Base-by-base conservation (phyloP, 2,329 filamentous ascomycete species). In the Gaeumannomyces tritici region DNA sequence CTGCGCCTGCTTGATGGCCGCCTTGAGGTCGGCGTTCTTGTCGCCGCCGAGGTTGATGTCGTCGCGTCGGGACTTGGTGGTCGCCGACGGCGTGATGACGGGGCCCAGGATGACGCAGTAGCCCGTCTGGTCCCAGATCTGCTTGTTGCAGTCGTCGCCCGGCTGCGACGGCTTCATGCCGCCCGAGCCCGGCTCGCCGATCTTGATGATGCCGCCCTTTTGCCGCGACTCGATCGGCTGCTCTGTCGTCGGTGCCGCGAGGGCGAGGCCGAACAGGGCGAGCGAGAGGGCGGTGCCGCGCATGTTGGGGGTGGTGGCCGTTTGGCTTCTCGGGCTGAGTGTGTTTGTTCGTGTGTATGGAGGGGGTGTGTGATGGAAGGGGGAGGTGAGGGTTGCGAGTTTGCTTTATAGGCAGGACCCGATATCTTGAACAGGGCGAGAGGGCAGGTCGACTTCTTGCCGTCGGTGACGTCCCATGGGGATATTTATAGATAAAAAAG, bases 1-100 rank as follows among this genome's bases (percentile, higher is more conserved):
- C 59, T 61, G 47, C 33, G 42, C 51, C 47, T 33, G 18, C 47
- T 55, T 61, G 47, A 61, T 55, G 59, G 59, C 59, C 15, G 51
- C 51, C 24, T 55, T 54, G 47, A 55, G 42, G 29, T 42, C 35
- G 4, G 28, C 29, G 13, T n/a, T 21, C 59, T 61, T 47, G 59
- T 61, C 59, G 28, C 2, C 24, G 28, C 4, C 21, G n/a, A 57
- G 27, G 56, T 18, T 3, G 56, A 35, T 5, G 13, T 33, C 27
- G 26, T 27, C 13, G 4, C 55, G 55, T 26, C 28, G 28, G 15
- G 42, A 27, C 35, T 54, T 42, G 26, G 26, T 21, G 33, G 33
- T 12, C 12, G 33, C 4, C 1, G 33, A 35, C 13, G 59, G 33
- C 13, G 28, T 60, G 33, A 54, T 60, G 35, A 54, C 31, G 33